Evolutionary conservation across 345 rosid genomes (phyloP), one percentile per base, ranked within the genome.

Genomic region (Eutrema heterophyllum): DNA sequence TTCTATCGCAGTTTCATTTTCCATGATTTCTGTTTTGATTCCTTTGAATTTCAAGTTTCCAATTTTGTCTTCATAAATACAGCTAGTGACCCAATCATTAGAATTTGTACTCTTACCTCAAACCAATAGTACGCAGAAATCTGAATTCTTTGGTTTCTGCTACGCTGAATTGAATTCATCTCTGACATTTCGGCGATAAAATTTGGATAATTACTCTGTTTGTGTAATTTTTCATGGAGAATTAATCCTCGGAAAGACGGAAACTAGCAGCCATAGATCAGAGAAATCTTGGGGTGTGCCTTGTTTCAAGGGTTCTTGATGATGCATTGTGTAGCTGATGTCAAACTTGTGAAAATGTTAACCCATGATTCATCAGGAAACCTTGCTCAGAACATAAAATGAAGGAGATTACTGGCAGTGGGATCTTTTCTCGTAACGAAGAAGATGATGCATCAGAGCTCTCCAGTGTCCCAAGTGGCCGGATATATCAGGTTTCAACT

Each of bases 401-500:
- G 87, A 92, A 95, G 76, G 97, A 95, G 88, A 92, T 95, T 32
- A 88, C 93, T 35, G 99, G 99, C 24, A 90, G 98, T 82, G 98
- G 98, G 29, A 95, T 95, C 67, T 95, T 95, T 83, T 70, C 83
- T 13, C 88, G 79, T 36, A 76, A 82, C 29, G 90, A 78, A 67
- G 94, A 84, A 60, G 50, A 74, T 51, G 98, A 84, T 43, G 67
- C 73, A 30, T 40, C 80, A 1, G 92, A 92, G 78, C 67, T 26
- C 21, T 61, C 66, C n/a, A 43, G 39, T 62, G 51, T 26, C 6
- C 66, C 36, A 41, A 36, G 9, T 21, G 45, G 46, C 0, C 45
- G 66, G 39, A 11, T 62, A 2, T 62, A 95, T 84, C 97, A 92
- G 97, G 99, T 87, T 68, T 51, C 36, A 7, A 5, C 5, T 30